phyloP scores from a whole-genome alignment of 2,329 filamentous ascomycete species.

The Mycosphaerella sp. region DNA sequence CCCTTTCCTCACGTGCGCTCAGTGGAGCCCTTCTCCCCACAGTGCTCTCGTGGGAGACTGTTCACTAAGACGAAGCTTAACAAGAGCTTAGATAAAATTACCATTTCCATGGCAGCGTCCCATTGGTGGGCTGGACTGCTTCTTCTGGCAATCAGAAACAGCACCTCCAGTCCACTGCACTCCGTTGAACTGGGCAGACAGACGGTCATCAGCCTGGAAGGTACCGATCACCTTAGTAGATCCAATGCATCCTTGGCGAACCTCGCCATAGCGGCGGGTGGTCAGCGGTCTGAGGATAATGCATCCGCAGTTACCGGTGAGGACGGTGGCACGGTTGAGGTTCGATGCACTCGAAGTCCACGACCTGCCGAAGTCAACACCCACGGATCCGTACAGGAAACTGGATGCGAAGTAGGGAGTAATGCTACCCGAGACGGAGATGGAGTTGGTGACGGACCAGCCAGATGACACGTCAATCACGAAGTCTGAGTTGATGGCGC shows the following conservation, averaged over 20 bases:
- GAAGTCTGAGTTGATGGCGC: slow-evolving; percentile 4
- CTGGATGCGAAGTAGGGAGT: background rate
- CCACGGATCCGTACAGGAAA: slow-evolving; percentile 2
- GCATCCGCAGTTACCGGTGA: slow-evolving; percentile 13
- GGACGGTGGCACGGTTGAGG: slow-evolving; percentile 15
- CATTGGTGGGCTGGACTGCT: slow-evolving; percentile 15
- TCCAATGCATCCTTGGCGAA: slow-evolving; percentile 19
- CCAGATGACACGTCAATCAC: slow-evolving; percentile 12
- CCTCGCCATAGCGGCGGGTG: slow-evolving; percentile 22
- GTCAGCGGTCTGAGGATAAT: slow-evolving; percentile 21
- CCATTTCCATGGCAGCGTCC: slow-evolving; percentile 19
- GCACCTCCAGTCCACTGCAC: slow-evolving; percentile 19
- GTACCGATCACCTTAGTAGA: slow-evolving; percentile 15
- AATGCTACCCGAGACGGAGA: slow-evolving; percentile 3
- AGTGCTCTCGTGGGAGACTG: background rate
- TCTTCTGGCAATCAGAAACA: slow-evolving; percentile 16
- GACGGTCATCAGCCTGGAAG: slow-evolving; percentile 21
- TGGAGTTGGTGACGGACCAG: slow-evolving; percentile 11
- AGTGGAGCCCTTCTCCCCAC: background rate
- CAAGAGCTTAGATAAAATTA: slow-evolving; percentile 1
- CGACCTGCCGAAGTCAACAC: slow-evolving; percentile 5
- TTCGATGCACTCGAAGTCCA: slow-evolving; percentile 10
- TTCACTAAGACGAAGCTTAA: background rate
- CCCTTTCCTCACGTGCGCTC: background rate
- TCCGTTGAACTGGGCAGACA: slow-evolving; percentile 14